Conservation (phyloP, 2,329 filamentous ascomycete species). For the Diaporthe citrichinensis region DNA sequence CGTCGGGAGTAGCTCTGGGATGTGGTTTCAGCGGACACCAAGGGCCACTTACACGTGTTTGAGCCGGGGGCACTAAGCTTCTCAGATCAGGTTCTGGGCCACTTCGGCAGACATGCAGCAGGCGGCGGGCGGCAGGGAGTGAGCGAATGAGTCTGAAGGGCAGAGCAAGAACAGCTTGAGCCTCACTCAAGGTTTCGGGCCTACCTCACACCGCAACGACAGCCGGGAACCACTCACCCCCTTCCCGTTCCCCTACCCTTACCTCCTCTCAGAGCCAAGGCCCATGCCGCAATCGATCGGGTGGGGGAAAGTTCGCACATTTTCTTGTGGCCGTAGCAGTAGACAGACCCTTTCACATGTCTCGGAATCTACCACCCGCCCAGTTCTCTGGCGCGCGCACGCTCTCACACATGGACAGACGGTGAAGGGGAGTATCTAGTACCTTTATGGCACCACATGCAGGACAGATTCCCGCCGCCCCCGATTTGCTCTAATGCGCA, state of each 20-base stretch:
- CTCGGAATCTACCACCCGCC: slow-evolving; percentile 16
- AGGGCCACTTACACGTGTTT: slow-evolving; percentile 20
- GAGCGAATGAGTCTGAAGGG: neutral
- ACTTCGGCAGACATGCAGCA: neutral
- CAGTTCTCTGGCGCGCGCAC: neutral
- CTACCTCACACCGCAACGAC: slow-evolving; percentile 31
- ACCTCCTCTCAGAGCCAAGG: neutral
- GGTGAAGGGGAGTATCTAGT: slow-evolving; percentile 13
- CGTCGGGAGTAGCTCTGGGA: neutral
- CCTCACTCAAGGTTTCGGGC: slow-evolving; percentile 26
- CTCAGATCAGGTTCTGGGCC: neutral
- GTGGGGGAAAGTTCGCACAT: neutral
- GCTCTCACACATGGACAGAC: neutral
- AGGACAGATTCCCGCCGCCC: neutral
- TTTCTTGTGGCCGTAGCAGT: neutral
- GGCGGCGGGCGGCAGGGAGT: neutral
- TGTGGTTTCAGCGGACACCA: slow-evolving; percentile 1
- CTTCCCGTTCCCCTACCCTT: neutral
- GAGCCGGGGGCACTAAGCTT: slow-evolving; percentile 18
- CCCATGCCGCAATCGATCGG: slow-evolving; percentile 13
- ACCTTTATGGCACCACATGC: slow-evolving; percentile 14
- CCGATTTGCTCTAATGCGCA: neutral
- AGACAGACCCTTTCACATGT: slow-evolving; percentile 15
- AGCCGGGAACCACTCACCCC: neutral
- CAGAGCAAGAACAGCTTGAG: neutral